Base-by-base conservation (phyloP, 176 grass and related monocot genomes). In the Eleusine coracana region DNA sequence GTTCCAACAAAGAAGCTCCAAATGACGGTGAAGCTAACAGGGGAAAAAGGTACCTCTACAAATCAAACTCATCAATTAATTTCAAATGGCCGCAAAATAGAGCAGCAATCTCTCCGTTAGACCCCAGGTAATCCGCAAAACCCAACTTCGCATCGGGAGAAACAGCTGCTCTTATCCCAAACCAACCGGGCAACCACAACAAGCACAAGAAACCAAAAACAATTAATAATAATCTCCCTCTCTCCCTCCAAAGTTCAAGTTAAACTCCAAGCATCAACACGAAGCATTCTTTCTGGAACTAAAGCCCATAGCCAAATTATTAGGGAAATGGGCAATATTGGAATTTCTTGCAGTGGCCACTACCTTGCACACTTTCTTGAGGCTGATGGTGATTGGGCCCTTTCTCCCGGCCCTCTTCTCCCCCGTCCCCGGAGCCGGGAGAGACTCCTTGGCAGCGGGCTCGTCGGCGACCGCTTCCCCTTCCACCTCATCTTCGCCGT, bases 331-430 rank as follows among this genome's bases (percentile, higher is more conserved):
- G 8, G 0, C 11, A 36, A 52, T 0, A 66, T 14, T 44, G 16
- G 62, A 16, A 69, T 15, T 17, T 9, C 7, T 55, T 42, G 75
- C 58, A 68, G 52, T 31, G 63, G 10, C 17, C 7, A 42, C 41
- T 83, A 93, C 89, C 91, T 97, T 97, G 82, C 95, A 97, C 10
- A 97, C 95, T 87, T 92, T 97, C 81, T 92, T 91, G 45, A 97
- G 95, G 38, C 88, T 94, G 72, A 97, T 92, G 74, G 88, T 94
- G 75, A 97, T 94, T n/a, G 86, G 59, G 18, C 62, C 85, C 74
- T 90, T 92, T 73, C 81, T 92, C 73, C 81, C 84, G 55, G 77
- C 75, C 51, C 61, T 90, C 31, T 11, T 88, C 38, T 48, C 38
- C 25, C 75, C 20, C 39, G 66, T 70, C 40, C 61, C 38, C 44